Percentiles rank a stretch among this genome's conserved stretches.
Conservation (phyloP, 2,329 filamentous ascomycete species). For the Chrysoporthe deuterocubensis region DNA sequence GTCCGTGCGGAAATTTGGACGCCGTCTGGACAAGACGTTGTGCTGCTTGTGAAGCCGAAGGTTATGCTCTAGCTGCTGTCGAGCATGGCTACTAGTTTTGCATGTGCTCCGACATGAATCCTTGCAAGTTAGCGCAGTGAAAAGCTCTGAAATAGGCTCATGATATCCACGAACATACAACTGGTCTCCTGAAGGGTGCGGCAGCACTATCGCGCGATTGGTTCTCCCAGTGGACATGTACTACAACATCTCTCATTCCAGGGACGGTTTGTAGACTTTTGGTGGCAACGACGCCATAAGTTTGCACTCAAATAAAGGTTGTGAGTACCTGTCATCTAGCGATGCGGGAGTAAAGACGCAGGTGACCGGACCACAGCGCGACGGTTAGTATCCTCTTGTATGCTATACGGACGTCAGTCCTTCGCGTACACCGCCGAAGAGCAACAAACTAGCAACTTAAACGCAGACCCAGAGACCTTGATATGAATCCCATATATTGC, state of each 20-base stretch:
- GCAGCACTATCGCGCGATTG: conserved; percentile 3
- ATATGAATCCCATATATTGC: conserved; percentile 2
- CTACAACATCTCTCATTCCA: conserved; percentile 11
- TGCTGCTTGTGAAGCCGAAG: conserved; percentile 13
- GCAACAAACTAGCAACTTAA: not conserved
- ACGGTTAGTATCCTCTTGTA: not conserved
- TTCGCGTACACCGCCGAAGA: not conserved
- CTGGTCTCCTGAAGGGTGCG: conserved; percentile 17
- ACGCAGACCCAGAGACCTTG: not conserved
- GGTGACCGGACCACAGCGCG: too few relatives aligned
- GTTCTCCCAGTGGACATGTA: not conserved
- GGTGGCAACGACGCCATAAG: conserved; percentile 19
- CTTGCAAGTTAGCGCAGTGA: not conserved
- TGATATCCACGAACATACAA: not conserved
- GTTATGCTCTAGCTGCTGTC: conserved; percentile 18
- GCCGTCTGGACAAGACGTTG: conserved; percentile 9
- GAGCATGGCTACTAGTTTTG: conserved; percentile 25
- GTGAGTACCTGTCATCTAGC: not conserved
- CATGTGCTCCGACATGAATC: not conserved
- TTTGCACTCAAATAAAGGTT: conserved; percentile 1
- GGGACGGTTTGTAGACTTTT: not conserved
- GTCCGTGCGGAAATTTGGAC: conserved; percentile 9
- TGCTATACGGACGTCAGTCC: not conserved
- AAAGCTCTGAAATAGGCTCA: too few relatives aligned
- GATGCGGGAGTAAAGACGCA: not conserved